These are phyloP conservation scores for Malus domestica DNA, from an alignment of 306 rosid genomes.

Conservation along the genomic window DNA sequence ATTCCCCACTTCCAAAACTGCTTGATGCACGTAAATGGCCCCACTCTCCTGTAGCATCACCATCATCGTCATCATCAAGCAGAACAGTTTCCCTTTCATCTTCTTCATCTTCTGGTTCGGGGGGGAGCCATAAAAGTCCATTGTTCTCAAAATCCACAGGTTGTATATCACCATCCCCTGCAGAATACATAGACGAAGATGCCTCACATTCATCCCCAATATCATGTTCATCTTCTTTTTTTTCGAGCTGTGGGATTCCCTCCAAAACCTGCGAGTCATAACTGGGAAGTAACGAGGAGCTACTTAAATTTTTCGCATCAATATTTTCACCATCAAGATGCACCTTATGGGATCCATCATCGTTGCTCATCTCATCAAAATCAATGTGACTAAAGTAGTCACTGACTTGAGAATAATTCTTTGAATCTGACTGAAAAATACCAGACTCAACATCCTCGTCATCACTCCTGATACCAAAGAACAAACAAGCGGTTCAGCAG, in stretches of 20 bases:
- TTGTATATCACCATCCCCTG: slow-evolving; percentile 48
- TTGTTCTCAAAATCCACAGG: slow-evolving; percentile 91
- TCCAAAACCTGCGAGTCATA: slow-evolving; percentile 50
- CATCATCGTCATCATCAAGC: slow-evolving; percentile 74
- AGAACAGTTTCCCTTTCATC: slow-evolving; percentile 67
- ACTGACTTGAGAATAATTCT: slow-evolving; percentile 46
- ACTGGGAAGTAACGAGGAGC: slow-evolving; percentile 32
- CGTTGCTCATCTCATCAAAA: slow-evolving; percentile 47
- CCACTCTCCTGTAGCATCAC: slow-evolving; percentile 67
- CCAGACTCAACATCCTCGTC: slow-evolving; percentile 53
- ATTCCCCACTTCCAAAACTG: slow-evolving; percentile 77
- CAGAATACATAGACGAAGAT: slow-evolving; percentile 52
- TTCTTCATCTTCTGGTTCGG: slow-evolving; percentile 94
- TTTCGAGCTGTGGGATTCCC: slow-evolving; percentile 28
- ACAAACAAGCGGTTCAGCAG: slow-evolving; percentile 20
- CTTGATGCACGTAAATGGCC: slow-evolving; percentile 52
- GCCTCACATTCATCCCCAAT: slow-evolving; percentile 55
- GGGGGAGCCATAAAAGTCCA: slow-evolving; percentile 96
- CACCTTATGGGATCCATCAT: slow-evolving; percentile 37
- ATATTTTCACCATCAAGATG: slow-evolving; percentile 45
- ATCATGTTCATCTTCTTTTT: slow-evolving; percentile 51
- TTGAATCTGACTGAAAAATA: slow-evolving; percentile 43
- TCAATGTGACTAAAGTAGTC: slow-evolving; percentile 50
- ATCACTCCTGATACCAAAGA: slow-evolving; percentile 54
- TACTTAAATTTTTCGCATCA: slow-evolving; percentile 23